phyloP scores from a whole-genome alignment of 352 stramenopile genomes.

The Blastocystis hominis region DNA sequence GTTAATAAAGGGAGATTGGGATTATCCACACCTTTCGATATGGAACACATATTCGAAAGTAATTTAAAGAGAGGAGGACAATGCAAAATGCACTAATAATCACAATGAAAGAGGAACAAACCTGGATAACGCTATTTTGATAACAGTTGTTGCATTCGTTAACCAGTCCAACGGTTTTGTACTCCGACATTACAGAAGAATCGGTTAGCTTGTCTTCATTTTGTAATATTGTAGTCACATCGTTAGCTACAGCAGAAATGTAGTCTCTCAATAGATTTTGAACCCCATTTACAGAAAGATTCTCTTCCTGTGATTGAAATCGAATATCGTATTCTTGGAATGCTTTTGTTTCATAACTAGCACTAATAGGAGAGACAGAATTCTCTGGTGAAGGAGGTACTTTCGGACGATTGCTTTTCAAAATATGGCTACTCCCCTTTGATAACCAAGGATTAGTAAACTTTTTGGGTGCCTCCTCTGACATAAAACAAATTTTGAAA shows the following conservation, averaged over 20 bases:
- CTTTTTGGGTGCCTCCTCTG: neutral
- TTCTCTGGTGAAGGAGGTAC: neutral
- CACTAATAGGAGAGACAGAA: neutral
- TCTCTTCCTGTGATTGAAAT: neutral
- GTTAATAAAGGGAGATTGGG: constrained; percentile 32
- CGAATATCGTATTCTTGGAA: neutral
- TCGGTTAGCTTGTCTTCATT: neutral
- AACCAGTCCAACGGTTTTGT: constrained; percentile 16
- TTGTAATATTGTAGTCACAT: neutral
- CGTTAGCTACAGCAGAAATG: neutral
- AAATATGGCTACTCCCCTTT: constrained; percentile 10
- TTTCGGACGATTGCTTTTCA: neutral
- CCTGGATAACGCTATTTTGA: constrained; percentile 41
- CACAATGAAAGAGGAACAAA: neutral
- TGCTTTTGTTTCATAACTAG: neutral
- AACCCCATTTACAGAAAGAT: neutral
- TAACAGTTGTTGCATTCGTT: constrained; percentile 50
- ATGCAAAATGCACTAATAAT: constrained; percentile 33
- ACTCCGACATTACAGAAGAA: neutral
- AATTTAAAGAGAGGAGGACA: constrained; percentile 2
- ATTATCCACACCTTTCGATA: neutral
- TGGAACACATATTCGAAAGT: neutral
- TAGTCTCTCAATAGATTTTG: neutral
- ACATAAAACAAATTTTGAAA: no score
- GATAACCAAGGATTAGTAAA: constrained; percentile 25